phyloP scores from a whole-genome alignment of 2,329 filamentous ascomycete genomes.

The Pleomassaria siparia region DNA sequence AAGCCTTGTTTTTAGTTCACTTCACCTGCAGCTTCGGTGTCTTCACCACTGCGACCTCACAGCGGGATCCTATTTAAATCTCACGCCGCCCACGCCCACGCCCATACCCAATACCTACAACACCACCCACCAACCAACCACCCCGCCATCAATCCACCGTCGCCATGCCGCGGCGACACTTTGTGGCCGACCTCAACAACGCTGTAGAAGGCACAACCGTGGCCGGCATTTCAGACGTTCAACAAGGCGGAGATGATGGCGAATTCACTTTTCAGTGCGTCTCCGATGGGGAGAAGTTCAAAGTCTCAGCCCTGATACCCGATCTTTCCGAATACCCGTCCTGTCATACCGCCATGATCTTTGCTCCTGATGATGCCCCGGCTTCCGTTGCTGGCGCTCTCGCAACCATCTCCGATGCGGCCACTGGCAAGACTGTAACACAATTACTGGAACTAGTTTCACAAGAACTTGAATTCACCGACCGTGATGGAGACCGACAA shows the following conservation, averaged over 20 bases:
- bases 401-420: conserved; percentile 46
- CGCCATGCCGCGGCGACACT: conserved; percentile 68
- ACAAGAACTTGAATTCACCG: conserved; percentile 33
- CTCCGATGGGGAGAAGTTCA: conserved; percentile 31
- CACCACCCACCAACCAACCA: too few species aligned
- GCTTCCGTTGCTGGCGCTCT: conserved; percentile 47
- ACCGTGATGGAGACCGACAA: conserved; percentile 46
- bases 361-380: conserved; percentile 53
- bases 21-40: not conserved
- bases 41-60: too few species aligned
- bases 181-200: conserved; percentile 59
- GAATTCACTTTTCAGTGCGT: conserved; percentile 63
- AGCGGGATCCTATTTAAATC: conserved; percentile 3
- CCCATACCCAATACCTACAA: too few species aligned
- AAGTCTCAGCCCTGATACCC: conserved; percentile 43
- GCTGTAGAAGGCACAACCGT: conserved; percentile 44
- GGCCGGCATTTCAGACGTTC: conserved; percentile 56
- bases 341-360: conserved; percentile 60
- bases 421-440: conserved; percentile 49
- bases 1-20: not conserved
- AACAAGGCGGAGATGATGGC: conserved; percentile 69
- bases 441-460: conserved; percentile 54
- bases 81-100: too few species aligned
- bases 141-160: conserved; percentile 4
- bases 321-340: conserved; percentile 64